phyloP scores from a whole-genome alignment of 2,329 filamentous ascomycete species.

The Rhynchosporium graminicola region DNA sequence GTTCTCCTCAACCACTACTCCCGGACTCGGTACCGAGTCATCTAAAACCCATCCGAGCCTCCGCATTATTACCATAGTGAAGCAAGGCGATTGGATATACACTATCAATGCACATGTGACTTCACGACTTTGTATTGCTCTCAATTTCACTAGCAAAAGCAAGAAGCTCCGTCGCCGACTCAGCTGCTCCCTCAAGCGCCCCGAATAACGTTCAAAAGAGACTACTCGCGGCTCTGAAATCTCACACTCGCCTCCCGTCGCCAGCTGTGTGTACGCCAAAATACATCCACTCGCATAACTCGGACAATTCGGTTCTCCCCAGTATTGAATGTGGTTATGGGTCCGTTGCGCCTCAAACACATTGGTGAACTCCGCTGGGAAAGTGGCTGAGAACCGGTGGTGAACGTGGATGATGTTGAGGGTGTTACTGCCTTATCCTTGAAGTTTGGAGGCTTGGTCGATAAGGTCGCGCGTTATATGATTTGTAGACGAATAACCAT shows the following conservation, averaged over 20 bases:
- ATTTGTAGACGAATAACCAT: background rate
- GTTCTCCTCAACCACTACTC: background rate
- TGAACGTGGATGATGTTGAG: background rate
- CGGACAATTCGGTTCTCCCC: background rate
- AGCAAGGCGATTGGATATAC: background rate
- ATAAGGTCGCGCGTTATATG: background rate
- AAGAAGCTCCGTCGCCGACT: background rate
- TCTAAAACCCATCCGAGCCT: conserved; percentile 1
- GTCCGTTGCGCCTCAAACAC: background rate
- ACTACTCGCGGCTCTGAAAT: background rate
- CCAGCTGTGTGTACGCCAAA: background rate
- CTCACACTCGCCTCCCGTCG: background rate
- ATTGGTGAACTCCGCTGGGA: background rate
- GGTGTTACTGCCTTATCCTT: background rate
- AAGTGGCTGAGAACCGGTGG: background rate
- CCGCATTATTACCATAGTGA: background rate
- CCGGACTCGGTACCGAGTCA: too few relatives aligned
- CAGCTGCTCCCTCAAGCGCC: background rate
- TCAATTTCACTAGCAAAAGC: background rate
- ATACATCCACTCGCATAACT: background rate
- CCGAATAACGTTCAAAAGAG: background rate
- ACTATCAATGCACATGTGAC: background rate
- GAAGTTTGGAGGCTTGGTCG: background rate
- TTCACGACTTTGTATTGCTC: background rate
- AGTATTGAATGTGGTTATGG: conserved; percentile 9